phyloP scores from a whole-genome alignment of 192 early-diverging fungal species.

The Linnemannia schmuckeri region DNA sequence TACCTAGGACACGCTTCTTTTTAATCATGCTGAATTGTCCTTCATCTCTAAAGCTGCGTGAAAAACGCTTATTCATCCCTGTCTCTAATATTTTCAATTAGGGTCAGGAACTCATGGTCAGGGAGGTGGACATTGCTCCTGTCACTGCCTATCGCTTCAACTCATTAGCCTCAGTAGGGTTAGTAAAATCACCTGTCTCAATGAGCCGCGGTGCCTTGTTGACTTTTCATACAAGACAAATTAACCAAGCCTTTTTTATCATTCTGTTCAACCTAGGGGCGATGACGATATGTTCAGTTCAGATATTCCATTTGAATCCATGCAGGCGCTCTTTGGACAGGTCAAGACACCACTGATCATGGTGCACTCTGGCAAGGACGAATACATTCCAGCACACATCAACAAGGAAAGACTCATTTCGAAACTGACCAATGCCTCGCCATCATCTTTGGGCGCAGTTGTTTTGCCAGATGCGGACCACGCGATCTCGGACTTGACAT shows the following conservation, averaged over 20 bases:
- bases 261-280: slow-evolving; percentile 17
- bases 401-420: slow-evolving; percentile 29
- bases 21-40: background rate
- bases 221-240: background rate
- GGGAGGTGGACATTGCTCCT: slow-evolving; percentile 42
- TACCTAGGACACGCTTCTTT: background rate
- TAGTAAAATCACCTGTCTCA: background rate
- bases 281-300: slow-evolving; percentile 60
- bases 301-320: slow-evolving; percentile 34
- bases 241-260: background rate
- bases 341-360: slow-evolving; percentile 31
- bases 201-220: background rate
- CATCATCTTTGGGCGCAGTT: slow-evolving; percentile 11
- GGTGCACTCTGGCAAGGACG: slow-evolving; percentile 49
- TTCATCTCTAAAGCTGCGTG: no score
- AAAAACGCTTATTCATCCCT: no score
- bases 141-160: slow-evolving; percentile 58
- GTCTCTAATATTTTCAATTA: background rate
- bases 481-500: slow-evolving; percentile 38
- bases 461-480: slow-evolving; percentile 51
- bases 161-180: slow-evolving; percentile 52
- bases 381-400: slow-evolving; percentile 44
- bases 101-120: slow-evolving; percentile 57
- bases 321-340: slow-evolving; percentile 37
- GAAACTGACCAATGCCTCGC: slow-evolving; percentile 20